Conservation (phyloP, 371 early-diverging fungal genomes). For the Haplosporangium sp. region DNA sequence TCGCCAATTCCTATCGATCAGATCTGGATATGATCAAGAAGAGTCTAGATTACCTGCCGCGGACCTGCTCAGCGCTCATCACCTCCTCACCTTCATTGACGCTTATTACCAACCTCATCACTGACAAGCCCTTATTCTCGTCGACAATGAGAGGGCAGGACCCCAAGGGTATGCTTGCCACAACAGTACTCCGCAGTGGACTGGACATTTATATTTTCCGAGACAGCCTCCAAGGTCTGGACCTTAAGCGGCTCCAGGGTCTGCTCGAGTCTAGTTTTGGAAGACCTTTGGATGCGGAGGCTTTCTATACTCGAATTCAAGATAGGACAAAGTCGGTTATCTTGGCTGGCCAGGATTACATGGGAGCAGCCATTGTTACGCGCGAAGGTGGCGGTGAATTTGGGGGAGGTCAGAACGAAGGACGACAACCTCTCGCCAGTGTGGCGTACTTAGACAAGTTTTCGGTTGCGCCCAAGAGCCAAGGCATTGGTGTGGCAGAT, state of each 20-base stretch:
- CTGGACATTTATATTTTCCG: constrained; percentile 68
- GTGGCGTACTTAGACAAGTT: constrained; percentile 92
- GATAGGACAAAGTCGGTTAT: constrained; percentile 70
- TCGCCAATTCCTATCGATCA: constrained; percentile 57
- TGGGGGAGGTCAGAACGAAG: constrained; percentile 59
- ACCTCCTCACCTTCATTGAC: constrained; percentile 60
- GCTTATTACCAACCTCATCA: constrained; percentile 66
- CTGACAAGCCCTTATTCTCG: constrained; percentile 69
- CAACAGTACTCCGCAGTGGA: constrained; percentile 85
- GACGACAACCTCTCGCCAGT: constrained; percentile 29
- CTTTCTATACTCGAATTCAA: constrained; percentile 74
- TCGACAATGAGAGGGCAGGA: constrained; percentile 52
- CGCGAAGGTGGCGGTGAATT: constrained; percentile 55
- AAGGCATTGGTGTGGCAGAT: constrained; percentile 95
- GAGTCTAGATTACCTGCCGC: constrained; percentile 63
- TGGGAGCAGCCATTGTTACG: constrained; percentile 82
- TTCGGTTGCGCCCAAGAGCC: constrained; percentile 86
- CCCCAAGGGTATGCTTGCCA: constrained; percentile 46
- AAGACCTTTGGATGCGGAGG: constrained; percentile 65
- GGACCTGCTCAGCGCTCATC: constrained; percentile 67
- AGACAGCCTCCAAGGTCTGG: constrained; percentile 61
- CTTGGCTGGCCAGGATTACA: constrained; percentile 87
- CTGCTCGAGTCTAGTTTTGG: constrained; percentile 86
- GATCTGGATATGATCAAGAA: constrained; percentile 66
- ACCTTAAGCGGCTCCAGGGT: constrained; percentile 62